Base-by-base conservation (phyloP, 345 rosid species). In the Camelina neglecta region DNA sequence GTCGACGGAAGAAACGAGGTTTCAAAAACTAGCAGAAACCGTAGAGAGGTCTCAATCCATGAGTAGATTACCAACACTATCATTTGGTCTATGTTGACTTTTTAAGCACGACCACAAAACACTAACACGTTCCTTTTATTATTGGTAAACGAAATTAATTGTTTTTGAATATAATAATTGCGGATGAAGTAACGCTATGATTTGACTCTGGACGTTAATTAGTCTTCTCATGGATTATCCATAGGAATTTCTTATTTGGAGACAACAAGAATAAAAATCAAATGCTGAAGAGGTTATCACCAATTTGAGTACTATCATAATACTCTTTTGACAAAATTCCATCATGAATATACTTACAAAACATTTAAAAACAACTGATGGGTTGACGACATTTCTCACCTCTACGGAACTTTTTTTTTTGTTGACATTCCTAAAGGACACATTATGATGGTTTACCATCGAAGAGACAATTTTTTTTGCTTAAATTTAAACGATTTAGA, bases 61-160 rank as follows among this genome's bases (percentile, higher is more conserved):
- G 61, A 12, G 80, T 77, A 71, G 80, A 49, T 77, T 24, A 77
- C 71, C 80, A 76, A 56, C 54, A 70, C 7, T 63, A 47, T 65
- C 60, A 47, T 71, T 23, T 13, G 49, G 79, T 31, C 64, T 51
- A 39, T 4, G 44, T 54, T 63, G 76, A 65, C 72, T 6, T 64
- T 56, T 55, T 64, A 24, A 33, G n/a, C 55, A 61, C 62, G 24
- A 7, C 55, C 36, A 67, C 2, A 65, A 59, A n/a, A 74, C 13
- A 47, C 8, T 0, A 18, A n/a, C 12, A 62, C 33, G 80, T 76
- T 35, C 41, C 9, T 49, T 50, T 11, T 13, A 23, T 77, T 26
- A 47, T 47, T 16, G 67, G 20, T 56, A 56, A 29, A 60, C 48
- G 62, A 31, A 29, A 12, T 75, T 20, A 39, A 41, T 49, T 7